Base-by-base conservation (phyloP, 1,284 basidiomycete species). In the Cystobasidium sp. region DNA sequence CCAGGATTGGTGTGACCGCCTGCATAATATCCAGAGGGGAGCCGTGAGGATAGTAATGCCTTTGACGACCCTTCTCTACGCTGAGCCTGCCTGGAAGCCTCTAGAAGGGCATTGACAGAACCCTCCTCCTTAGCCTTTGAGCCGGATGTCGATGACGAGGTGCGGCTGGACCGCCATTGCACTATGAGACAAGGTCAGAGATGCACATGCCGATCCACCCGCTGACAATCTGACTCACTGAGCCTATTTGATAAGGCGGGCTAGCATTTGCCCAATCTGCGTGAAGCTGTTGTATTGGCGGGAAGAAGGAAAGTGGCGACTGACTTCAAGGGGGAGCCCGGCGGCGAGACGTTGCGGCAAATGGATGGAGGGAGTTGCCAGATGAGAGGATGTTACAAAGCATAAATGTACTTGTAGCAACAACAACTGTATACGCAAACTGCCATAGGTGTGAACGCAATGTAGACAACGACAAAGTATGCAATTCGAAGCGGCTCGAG, bases 41-140 rank as follows among this genome's bases (percentile, higher is more conserved):
- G 52, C 24, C 14, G 52, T 46, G 6, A 18, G 6, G 9, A 10
- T 43, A 58, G 39, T 9, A 12, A 41, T 31, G 9, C 14, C 16
- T 44, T 24, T 20, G 43, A 43, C 0, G 53, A 43, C 47, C 52
- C 49, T 68, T 43, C 66, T 49, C 55, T 52, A 31, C 66, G 66
- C 39, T 67, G 49, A 4, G 49, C 49, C 4, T 53, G 51, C 47
- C 64, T 52, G 49, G 66, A 56, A 14, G 53, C 53, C 43, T 68
- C 37, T 22, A 68, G 52, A 5, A 56, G 55, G 18, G 66, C 24
- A 55, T 53, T 66, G 10, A 66, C 64, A 66, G 64, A 39, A 18
- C 47, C 47, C 7, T 37, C 61, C 43, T 63, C 37, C 61, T 47
- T 63, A 18, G 61, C 43, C 24, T 20, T 51, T 20, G 49, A 20